These are phyloP conservation scores for Panus rudis DNA, from an alignment of 768 basidiomycete genomes.

Conservation along the genomic window DNA sequence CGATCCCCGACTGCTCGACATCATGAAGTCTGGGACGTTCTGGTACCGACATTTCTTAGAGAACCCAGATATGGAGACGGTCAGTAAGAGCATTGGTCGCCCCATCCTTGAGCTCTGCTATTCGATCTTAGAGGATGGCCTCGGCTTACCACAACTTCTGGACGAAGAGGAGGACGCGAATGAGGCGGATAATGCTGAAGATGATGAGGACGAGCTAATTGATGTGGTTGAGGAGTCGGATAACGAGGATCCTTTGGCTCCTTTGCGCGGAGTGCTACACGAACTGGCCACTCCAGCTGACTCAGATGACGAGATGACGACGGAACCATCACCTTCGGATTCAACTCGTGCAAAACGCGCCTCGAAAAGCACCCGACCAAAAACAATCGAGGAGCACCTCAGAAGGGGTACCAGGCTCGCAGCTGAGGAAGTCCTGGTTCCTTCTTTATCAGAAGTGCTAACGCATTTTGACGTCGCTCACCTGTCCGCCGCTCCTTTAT, in stretches of 20 bases:
- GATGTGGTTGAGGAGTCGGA: slow-evolving; percentile 62
- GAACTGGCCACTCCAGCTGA: slow-evolving; percentile 50
- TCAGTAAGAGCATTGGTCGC: slow-evolving; percentile 53
- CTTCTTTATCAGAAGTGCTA: slow-evolving; percentile 41
- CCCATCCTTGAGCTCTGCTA: slow-evolving; percentile 62
- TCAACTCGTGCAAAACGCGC: slow-evolving; percentile 27
- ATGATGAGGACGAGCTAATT: slow-evolving; percentile 54
- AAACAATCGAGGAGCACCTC: slow-evolving; percentile 46
- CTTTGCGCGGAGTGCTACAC: slow-evolving; percentile 59
- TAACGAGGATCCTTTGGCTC: slow-evolving; percentile 57
- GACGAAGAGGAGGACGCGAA: slow-evolving; percentile 17
- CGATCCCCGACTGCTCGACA: slow-evolving; percentile 50
- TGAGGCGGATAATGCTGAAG: slow-evolving; percentile 26
- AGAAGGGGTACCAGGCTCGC: slow-evolving; percentile 64
- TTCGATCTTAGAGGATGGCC: slow-evolving; percentile 57
- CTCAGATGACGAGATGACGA: slow-evolving; percentile 27
- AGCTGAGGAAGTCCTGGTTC: slow-evolving; percentile 48
- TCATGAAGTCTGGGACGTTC: slow-evolving; percentile 53
- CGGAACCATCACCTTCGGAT: slow-evolving; percentile 19
- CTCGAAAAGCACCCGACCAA: slow-evolving; percentile 15
- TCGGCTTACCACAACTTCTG: slow-evolving; percentile 45
- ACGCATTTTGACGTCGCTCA: slow-evolving; percentile 17
- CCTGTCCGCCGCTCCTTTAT: slow-evolving; percentile 31
- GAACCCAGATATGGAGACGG: slow-evolving; percentile 66
- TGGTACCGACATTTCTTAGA: slow-evolving; percentile 77